Evolutionary conservation across 1,139 yeast genomes (phyloP).

Genomic region (Geotrichum restrictum): DNA sequence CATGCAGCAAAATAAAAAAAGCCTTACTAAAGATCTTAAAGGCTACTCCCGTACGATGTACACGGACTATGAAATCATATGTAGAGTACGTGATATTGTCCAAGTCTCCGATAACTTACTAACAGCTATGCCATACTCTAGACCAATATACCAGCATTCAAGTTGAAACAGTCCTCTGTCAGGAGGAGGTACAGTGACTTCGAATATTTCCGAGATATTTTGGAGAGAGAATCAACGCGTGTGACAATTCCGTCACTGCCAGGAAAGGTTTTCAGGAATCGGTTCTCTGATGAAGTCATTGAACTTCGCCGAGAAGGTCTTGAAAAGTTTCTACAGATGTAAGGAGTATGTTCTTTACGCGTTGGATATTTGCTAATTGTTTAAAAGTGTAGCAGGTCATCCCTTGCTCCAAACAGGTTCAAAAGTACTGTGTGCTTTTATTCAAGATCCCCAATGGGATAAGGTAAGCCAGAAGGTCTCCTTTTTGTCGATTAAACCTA

Average conservation of each 20-base stretch:
- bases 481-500: background rate
- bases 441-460: constrained; percentile 86
- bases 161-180: constrained; percentile 60
- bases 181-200: constrained; percentile 89
- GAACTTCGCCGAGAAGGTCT: constrained; percentile 81
- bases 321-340: constrained; percentile 67
- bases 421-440: constrained; percentile 73
- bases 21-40: constrained; percentile 9
- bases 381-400: constrained; percentile 74
- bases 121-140: constrained; percentile 15
- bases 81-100: constrained; percentile 47
- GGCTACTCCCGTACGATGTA: constrained; percentile 58
- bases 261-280: constrained; percentile 69
- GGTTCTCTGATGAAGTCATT: constrained; percentile 79
- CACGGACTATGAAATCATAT: constrained; percentile 88
- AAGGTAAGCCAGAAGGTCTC: constrained; percentile 33
- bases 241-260: constrained; percentile 87
- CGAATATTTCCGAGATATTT: constrained; percentile 68
- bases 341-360: background rate
- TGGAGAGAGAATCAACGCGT: constrained; percentile 70
- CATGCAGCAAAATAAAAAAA: background rate
- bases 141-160: constrained; percentile 74
- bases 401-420: constrained; percentile 90
- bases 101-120: background rate
- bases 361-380: background rate